Percentiles rank a stretch among this genome's conserved stretches.
Conservation (phyloP, 768 basidiomycete genomes). For the Tylopilus cervinicoccineus region DNA sequence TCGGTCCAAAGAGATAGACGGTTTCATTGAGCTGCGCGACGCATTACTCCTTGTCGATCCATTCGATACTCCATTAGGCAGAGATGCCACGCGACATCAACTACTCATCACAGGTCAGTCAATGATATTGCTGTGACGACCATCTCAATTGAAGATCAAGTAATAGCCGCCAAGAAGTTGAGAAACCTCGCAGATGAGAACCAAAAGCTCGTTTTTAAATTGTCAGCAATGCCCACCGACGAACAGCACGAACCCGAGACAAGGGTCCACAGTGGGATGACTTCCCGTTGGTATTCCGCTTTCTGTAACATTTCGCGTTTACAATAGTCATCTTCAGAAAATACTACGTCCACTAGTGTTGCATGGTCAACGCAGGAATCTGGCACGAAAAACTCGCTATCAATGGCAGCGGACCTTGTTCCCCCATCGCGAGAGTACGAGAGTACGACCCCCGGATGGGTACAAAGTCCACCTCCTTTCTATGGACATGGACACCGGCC, state of each 20-base stretch:
- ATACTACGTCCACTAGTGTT: not conserved
- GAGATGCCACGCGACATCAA: constrained; percentile 29
- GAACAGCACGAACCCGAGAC: not conserved
- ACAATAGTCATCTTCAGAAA: constrained; percentile 7
- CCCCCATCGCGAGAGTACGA: constrained; percentile 2
- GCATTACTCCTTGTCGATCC: constrained; percentile 24
- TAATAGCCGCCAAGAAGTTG: constrained; percentile 50
- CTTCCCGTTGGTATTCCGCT: constrained; percentile 10
- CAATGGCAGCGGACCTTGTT: constrained; percentile 1
- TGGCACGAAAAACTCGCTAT: constrained; percentile 3
- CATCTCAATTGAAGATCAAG: constrained; percentile 1
- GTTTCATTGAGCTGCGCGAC: constrained; percentile 29
- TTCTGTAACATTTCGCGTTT: not conserved
- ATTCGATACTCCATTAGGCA: constrained; percentile 20
- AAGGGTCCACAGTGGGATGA: not conserved
- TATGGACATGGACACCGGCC: constrained; percentile 5
- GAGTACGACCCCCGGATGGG: constrained; percentile 5
- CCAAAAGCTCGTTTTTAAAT: constrained; percentile 11
- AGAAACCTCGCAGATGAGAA: constrained; percentile 24
- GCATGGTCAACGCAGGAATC: constrained; percentile 7
- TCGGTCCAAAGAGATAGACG: constrained; percentile 28
- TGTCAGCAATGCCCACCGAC: constrained; percentile 14
- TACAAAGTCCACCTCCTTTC: not conserved
- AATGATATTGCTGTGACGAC: not conserved
- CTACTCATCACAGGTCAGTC: constrained; percentile 23